These are phyloP conservation scores for Pyracantha coccinea DNA, from an alignment of 331 rosid genomes.

Conservation along the genomic window DNA sequence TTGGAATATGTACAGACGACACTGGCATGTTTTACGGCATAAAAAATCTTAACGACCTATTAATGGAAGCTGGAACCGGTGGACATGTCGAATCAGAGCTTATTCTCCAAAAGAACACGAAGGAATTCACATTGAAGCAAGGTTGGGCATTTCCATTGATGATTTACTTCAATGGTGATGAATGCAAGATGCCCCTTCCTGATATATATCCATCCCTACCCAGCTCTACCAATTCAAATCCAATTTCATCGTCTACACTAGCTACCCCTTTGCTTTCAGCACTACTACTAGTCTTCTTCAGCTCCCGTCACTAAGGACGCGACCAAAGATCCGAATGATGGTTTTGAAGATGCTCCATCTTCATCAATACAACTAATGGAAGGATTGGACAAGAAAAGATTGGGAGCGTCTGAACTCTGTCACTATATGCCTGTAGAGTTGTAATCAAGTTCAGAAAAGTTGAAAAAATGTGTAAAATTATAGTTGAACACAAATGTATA, in stretches of 20 bases:
- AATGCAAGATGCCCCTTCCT: constrained; percentile 21
- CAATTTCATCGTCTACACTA: not conserved
- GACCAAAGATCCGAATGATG: too few relatives aligned
- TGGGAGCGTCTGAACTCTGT: not conserved
- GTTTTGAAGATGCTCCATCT: not conserved
- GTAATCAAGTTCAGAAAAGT: not conserved
- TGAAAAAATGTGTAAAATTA: not conserved
- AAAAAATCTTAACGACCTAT: not conserved
- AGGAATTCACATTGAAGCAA: constrained; percentile 4
- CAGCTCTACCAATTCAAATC: constrained; percentile 1
- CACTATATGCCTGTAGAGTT: not conserved
- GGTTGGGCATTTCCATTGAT: constrained; percentile 22
- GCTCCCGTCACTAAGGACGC: not conserved
- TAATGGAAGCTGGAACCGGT: constrained; percentile 17
- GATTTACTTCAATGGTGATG: constrained; percentile 24
- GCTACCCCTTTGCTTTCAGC: not conserved
- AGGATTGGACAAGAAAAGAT: not conserved
- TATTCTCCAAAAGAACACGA: constrained; percentile 8
- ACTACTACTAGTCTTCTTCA: not conserved
- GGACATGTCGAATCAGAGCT: constrained; percentile 11
- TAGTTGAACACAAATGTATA: not conserved
- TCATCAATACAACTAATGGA: not conserved
- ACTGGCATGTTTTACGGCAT: constrained; percentile 15
- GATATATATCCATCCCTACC: constrained; percentile 20
- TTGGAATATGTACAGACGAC: constrained; percentile 1